phyloP scores from a whole-genome alignment of 441 rosid species.

The Jatropha multifida region DNA sequence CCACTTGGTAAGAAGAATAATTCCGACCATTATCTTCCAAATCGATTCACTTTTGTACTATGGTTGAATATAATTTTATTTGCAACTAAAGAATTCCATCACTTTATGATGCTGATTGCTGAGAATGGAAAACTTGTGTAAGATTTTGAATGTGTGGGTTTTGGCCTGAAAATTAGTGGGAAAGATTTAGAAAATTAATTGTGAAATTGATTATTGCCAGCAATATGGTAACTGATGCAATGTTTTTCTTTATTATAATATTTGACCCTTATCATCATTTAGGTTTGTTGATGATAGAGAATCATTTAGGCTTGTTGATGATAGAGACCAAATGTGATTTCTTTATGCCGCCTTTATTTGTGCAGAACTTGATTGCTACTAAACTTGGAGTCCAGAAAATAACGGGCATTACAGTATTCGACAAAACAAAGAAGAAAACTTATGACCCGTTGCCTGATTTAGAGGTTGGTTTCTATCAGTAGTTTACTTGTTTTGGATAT shows the following conservation, averaged over 20 bases:
- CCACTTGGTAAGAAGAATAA: conserved; percentile 58
- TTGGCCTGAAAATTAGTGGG: not conserved
- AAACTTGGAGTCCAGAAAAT: conserved; percentile 90
- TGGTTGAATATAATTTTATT: not conserved
- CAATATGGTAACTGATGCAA: not conserved
- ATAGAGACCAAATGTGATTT: not conserved
- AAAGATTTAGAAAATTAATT: not conserved
- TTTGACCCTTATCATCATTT: not conserved
- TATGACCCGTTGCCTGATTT: conserved; percentile 74
- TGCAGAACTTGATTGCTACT: conserved; percentile 84
- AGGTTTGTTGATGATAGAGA: not conserved
- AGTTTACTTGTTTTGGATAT: conserved; percentile 9
- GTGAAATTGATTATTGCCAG: not conserved
- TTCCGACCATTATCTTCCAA: conserved; percentile 5
- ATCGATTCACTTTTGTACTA: not conserved
- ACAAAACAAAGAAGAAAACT: conserved; percentile 64
- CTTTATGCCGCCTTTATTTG: conserved; percentile 20
- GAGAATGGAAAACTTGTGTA: not conserved
- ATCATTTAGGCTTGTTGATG: not conserved
- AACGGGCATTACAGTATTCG: conserved; percentile 69
- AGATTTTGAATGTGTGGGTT: not conserved
- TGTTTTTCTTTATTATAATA: not conserved
- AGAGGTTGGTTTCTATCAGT: conserved; percentile 55
- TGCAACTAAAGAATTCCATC: not conserved
- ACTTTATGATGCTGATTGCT: not conserved